Evolutionary conservation across 1,284 basidiomycete species (phyloP).

Genomic region (Takashimella koratensis): DNA sequence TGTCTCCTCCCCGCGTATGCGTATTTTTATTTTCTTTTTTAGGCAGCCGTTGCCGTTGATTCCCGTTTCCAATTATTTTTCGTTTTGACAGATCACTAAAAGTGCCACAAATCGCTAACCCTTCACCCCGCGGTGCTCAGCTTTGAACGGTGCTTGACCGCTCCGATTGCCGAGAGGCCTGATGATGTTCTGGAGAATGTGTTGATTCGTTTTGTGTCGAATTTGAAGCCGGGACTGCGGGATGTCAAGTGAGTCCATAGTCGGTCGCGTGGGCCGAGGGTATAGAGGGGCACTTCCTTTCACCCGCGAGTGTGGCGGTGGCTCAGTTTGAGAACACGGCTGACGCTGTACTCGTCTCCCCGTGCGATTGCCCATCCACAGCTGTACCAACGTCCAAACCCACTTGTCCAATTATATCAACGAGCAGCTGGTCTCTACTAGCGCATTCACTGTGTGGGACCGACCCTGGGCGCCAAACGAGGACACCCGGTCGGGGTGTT

Average conservation of each 20-base stretch:
- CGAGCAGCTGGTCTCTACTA: slow-evolving; percentile 28
- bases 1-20: too few species aligned
- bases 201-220: slow-evolving; percentile 37
- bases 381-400: slow-evolving; percentile 39
- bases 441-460: slow-evolving; percentile 47
- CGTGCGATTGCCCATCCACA: slow-evolving; percentile 5
- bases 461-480: slow-evolving; percentile 41
- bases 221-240: slow-evolving; percentile 34
- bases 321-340: too few species aligned
- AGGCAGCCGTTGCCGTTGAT: too few species aligned
- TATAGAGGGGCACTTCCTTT: background rate
- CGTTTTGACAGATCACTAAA: too few species aligned
- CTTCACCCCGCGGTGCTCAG: slow-evolving; percentile 15
- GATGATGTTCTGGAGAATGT: slow-evolving; percentile 45
- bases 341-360: background rate
- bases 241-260: slow-evolving; percentile 27
- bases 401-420: slow-evolving; percentile 38
- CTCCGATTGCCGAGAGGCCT: slow-evolving; percentile 41
- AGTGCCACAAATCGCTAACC: slow-evolving; percentile 10
- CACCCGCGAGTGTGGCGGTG: slow-evolving; percentile 4
- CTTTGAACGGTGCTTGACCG: slow-evolving; percentile 34
- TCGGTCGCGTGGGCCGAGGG: background rate
- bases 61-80: too few species aligned
- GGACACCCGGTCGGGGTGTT: slow-evolving; percentile 36
- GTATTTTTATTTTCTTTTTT: too few species aligned